phyloP scores from a whole-genome alignment of 805 yeast species.

The Limtongozyma cylindracea region DNA sequence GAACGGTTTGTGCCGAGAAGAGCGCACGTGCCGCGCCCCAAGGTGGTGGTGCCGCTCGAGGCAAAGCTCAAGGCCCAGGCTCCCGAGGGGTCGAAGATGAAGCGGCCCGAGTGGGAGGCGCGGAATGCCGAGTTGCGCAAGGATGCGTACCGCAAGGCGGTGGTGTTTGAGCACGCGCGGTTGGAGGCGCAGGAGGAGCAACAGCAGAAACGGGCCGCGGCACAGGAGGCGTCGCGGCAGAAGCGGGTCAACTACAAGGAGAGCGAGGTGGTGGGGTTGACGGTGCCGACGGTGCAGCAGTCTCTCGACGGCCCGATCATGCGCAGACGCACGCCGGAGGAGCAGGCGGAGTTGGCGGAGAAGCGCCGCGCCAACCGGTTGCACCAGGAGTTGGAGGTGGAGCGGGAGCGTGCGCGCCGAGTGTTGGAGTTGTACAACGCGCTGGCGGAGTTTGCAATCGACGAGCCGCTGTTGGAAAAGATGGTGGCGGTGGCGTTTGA shows the following conservation, averaged over 20 bases:
- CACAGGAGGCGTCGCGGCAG: slow-evolving; percentile 6
- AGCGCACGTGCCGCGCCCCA: no score
- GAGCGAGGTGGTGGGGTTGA: slow-evolving; percentile 29
- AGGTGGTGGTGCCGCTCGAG: no score
- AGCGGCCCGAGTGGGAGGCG: slow-evolving; percentile 13
- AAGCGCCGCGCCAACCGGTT: slow-evolving; percentile 49
- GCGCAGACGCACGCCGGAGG: slow-evolving; percentile 50
- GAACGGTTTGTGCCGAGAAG: no score
- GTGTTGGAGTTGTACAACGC: slow-evolving; percentile 52
- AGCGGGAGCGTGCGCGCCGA: slow-evolving; percentile 25
- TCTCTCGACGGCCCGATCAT: slow-evolving; percentile 44
- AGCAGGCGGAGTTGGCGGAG: slow-evolving; percentile 23
- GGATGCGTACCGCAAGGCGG: slow-evolving; percentile 35
- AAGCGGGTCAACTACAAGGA: slow-evolving; percentile 12
- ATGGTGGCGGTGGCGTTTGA: slow-evolving; percentile 35
- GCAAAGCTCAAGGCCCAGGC: slow-evolving; percentile 22
- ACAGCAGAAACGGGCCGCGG: no score
- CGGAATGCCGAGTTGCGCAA: slow-evolving; percentile 39
- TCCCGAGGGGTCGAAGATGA: slow-evolving; percentile 9
- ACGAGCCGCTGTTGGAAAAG: slow-evolving; percentile 34
- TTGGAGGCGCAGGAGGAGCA: slow-evolving; percentile 7
- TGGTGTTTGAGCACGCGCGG: no score
- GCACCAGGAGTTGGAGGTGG: slow-evolving; percentile 20
- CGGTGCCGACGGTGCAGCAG: slow-evolving; percentile 59
- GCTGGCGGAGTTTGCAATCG: slow-evolving; percentile 41